Evolutionary conservation across 495 filamentous ascomycete genomes (phyloP).

Genomic region (Hypomontagnella submonticulosa): DNA sequence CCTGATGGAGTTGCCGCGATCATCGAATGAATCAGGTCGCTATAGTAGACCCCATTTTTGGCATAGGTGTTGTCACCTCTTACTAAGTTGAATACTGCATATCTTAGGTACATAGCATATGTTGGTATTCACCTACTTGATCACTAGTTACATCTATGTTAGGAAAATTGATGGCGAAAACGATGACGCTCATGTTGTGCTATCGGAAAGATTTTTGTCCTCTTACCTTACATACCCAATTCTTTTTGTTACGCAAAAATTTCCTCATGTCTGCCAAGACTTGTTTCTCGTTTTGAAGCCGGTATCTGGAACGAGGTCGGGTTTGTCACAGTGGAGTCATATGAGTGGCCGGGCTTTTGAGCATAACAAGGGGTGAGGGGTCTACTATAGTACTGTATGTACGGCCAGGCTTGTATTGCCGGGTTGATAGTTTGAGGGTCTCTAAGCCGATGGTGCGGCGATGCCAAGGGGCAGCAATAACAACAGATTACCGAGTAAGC

Average conservation of each 20-base stretch:
- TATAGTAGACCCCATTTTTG: too few relatives aligned
- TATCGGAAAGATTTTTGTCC: too few relatives aligned
- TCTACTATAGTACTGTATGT: too few relatives aligned
- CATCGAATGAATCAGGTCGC: too few relatives aligned
- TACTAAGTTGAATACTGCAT: too few relatives aligned
- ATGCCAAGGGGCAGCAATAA: conserved; percentile 27
- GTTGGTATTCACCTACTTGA: too few relatives aligned
- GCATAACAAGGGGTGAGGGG: conserved; percentile 1
- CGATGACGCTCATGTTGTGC: too few relatives aligned
- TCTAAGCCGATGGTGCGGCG: conserved; percentile 40
- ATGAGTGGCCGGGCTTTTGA: not conserved
- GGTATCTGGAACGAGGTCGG: conserved; percentile 9
- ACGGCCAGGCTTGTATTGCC: conserved; percentile 20
- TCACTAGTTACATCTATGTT: too few relatives aligned
- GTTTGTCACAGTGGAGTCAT: conserved; percentile 3
- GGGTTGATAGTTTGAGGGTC: conserved; percentile 18
- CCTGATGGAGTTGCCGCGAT: not conserved
- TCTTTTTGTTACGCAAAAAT: not conserved
- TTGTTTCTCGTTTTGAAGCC: conserved; percentile 11
- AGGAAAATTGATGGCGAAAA: too few relatives aligned
- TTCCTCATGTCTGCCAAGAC: not conserved
- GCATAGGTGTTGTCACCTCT: too few relatives aligned
- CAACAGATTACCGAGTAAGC: conserved; percentile 1
- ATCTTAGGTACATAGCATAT: too few relatives aligned
- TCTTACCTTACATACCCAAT: too few relatives aligned